Evolutionary conservation across 2,329 filamentous ascomycete species (phyloP), one percentile per base, ranked within the genome.

Genomic region (Cercospora sp.): DNA sequence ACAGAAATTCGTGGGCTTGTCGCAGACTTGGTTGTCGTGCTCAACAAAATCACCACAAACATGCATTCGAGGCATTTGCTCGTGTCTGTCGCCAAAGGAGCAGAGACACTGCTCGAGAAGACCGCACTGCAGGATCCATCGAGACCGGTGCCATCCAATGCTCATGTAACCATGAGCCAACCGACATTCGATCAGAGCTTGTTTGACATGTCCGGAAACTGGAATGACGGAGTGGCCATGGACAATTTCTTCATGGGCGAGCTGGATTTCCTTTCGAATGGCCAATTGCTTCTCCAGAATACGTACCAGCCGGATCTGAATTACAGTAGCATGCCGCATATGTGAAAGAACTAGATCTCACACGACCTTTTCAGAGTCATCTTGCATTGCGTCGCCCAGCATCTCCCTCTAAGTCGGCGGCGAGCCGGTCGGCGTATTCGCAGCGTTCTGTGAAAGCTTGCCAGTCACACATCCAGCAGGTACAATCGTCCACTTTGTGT

Each of bases 181-280:
- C 74, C 74, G 9, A 76, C 70, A 7, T 75, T 75, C 60, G 74
- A 76, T 39, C 69, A 76, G 39, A 72, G 69, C 45, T 66, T 76
- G 5, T 75, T 75, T 60, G 72, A 76, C 39, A 72, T 75, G 68
- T 69, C 73, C 31, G 67, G 48, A 1, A 65, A 71, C 31, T 73
- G 74, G 71, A 69, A 70, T 36, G 68, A 73, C 63, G 73, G 71
- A 12, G 60, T 66, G 13, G 64, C 69, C 3, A 70, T 72, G 28
- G 74, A 76, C 60, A 75, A 76, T 55, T 76, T 76, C 67, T 74
- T 72, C 63, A 76, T 76, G 72, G 74, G 72, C 53, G 75, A 76
- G n/a, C 73, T 75, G 48, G 75, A 75, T 62, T 76, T 76, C 45
- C 51, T 76, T 45, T 74, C 73, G 12, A 74, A 69, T 60, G 73